Percentiles rank a stretch among this genome's conserved stretches.
phyloP scores from a whole-genome alignment of 2,329 filamentous ascomycete genomes.

The Sporothrix protearum region DNA sequence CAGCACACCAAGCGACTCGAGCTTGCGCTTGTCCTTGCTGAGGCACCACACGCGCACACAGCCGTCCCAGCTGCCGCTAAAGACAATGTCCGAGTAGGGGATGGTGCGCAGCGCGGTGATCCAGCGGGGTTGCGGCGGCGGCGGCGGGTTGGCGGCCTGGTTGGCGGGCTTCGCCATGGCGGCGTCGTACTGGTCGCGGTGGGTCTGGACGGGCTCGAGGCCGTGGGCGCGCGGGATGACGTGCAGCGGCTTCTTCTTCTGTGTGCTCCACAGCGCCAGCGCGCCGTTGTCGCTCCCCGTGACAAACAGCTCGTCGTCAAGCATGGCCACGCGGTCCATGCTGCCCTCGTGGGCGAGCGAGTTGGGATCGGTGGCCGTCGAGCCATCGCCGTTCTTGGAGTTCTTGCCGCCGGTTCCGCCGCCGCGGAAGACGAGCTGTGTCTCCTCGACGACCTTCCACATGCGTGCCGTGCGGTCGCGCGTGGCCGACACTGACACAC shows the following conservation, averaged over 20 bases:
- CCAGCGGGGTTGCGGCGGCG: constrained; percentile 70
- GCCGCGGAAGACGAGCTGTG: constrained; percentile 90
- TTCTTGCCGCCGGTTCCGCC: constrained; percentile 53
- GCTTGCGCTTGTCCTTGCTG: constrained; percentile 73
- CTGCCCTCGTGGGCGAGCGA: constrained; percentile 65
- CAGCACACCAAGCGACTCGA: constrained; percentile 69
- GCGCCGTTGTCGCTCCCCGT: constrained; percentile 91
- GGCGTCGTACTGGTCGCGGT: constrained; percentile 47
- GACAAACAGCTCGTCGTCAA: constrained; percentile 84
- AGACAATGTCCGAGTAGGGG: constrained; percentile 83
- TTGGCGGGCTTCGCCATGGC: constrained; percentile 54
- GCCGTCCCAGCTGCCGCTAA: constrained; percentile 94
- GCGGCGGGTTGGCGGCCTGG: constrained; percentile 64
- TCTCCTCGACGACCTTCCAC: constrained; percentile 96
- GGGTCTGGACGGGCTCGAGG: constrained; percentile 65
- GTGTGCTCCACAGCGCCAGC: constrained; percentile 78
- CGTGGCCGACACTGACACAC: constrained; percentile 81
- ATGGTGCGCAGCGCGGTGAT: constrained; percentile 85
- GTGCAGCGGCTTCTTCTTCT: constrained; percentile 92
- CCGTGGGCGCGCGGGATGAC: constrained; percentile 80
- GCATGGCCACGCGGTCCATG: constrained; percentile 86
- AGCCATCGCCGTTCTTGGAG: constrained; percentile 42
- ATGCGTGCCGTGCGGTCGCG: constrained; percentile 86
- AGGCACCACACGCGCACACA: constrained; percentile 81
- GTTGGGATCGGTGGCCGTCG: constrained; percentile 19